Conservation (phyloP, 2,329 filamentous ascomycete genomes). For the Teratosphaeria gauchensis region DNA sequence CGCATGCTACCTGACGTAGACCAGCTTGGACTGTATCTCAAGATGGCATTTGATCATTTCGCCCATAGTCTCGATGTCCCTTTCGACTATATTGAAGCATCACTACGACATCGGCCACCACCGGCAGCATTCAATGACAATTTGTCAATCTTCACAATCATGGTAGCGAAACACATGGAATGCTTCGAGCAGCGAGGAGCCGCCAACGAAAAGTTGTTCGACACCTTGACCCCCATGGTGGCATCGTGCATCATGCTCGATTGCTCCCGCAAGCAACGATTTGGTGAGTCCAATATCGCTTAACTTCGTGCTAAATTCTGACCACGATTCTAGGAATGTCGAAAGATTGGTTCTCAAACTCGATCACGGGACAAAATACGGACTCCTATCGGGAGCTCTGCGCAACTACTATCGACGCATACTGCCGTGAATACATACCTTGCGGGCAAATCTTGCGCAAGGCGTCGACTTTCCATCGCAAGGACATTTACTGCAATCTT, state of each 20-base stretch:
- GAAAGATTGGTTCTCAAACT: no score
- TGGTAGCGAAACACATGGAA: not conserved
- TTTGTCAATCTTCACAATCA: not conserved
- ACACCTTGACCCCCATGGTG: not conserved
- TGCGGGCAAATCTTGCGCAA: no score
- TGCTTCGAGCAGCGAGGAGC: not conserved
- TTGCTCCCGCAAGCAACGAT: not conserved
- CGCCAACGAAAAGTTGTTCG: not conserved
- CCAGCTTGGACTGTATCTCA: not conserved
- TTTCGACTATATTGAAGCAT: not conserved
- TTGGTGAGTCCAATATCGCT: not conserved
- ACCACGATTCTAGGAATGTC: no score
- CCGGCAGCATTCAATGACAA: not conserved
- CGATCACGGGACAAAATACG: no score
- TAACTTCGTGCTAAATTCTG: no score
- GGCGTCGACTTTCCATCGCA: no score
- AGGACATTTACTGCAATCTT: no score
- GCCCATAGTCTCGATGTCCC: not conserved
- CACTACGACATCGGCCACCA: not conserved
- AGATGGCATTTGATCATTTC: not conserved
- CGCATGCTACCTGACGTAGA: not conserved
- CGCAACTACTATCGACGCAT: no score
- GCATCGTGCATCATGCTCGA: not conserved
- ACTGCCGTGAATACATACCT: no score
- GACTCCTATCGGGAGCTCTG: no score